Evolutionary conservation across 495 filamentous ascomycete genomes (phyloP).

Genomic region (Peziza echinospora): DNA sequence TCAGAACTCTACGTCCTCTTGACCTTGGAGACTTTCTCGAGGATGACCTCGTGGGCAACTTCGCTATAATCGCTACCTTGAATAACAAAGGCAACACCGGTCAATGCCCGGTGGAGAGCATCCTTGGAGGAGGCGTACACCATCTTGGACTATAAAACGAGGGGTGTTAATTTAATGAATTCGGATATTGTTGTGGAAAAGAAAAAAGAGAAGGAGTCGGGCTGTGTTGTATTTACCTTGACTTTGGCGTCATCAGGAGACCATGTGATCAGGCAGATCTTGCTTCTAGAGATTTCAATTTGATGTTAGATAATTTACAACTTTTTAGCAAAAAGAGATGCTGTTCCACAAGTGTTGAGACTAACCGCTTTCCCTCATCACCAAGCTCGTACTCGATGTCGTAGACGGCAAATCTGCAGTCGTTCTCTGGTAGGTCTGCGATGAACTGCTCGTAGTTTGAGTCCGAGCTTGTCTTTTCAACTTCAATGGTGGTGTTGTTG

Average conservation of each 20-base stretch:
- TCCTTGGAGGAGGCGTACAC: constrained; percentile 93
- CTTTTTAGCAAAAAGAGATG: constrained; percentile 1
- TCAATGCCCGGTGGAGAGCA: constrained; percentile 66
- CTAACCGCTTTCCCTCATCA: constrained; percentile 66
- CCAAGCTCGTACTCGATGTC: constrained; percentile 70
- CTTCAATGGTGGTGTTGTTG: constrained; percentile 71
- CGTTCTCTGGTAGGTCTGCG: constrained; percentile 4
- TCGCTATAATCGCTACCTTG: constrained; percentile 87
- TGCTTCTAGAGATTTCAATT: constrained; percentile 37
- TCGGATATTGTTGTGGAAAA: neutral
- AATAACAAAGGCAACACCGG: constrained; percentile 55
- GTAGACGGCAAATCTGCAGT: constrained; percentile 67
- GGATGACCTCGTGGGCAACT: constrained; percentile 61
- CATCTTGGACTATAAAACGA: constrained; percentile 50
- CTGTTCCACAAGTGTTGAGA: too few species aligned
- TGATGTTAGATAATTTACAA: neutral
- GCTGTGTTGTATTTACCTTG: constrained; percentile 36
- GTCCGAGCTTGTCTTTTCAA: constrained; percentile 33
- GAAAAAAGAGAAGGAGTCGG: neutral
- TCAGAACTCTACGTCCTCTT: too few species aligned
- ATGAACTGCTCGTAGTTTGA: constrained; percentile 17
- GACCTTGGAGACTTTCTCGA: constrained; percentile 63
- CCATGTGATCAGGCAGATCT: constrained; percentile 93
- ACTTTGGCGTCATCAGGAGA: constrained; percentile 64
- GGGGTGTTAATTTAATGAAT: constrained; percentile 5